These are phyloP conservation scores for Melaleuca alternifolia DNA, from an alignment of 345 rosid species.

Conservation along the genomic window DNA sequence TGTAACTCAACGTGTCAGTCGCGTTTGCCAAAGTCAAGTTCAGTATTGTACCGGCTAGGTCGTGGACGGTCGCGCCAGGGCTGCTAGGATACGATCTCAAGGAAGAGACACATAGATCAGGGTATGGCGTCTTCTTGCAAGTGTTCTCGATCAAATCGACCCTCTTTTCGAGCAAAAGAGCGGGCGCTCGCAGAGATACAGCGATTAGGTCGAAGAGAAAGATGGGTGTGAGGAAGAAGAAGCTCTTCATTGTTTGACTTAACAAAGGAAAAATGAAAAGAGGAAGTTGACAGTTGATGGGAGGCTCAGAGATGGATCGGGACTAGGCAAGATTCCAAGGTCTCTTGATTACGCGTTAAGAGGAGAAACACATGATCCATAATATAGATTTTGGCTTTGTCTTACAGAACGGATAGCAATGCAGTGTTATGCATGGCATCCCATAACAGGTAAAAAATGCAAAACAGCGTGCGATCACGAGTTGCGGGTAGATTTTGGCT, in stretches of 20 bases:
- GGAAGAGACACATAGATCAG: conserved; percentile 43
- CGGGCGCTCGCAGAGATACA: neutral
- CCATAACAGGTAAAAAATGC: neutral
- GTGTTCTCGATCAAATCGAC: conserved; percentile 29
- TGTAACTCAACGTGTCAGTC: conserved; percentile 43
- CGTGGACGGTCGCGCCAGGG: conserved; percentile 19
- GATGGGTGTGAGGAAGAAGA: neutral
- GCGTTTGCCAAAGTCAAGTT: conserved; percentile 38
- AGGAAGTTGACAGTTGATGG: neutral
- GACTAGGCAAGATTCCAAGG: neutral
- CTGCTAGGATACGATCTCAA: conserved; percentile 24
- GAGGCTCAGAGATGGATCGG: neutral
- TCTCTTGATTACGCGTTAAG: neutral
- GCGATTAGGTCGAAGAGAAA: conserved; percentile 1
- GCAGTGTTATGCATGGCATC: neutral
- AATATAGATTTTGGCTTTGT: neutral
- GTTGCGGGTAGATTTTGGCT: neutral
- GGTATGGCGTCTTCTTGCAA: conserved; percentile 72
- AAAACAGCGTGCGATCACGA: neutral
- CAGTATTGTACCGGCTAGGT: conserved; percentile 37
- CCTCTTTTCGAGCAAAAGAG: conserved; percentile 8
- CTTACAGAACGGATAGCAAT: neutral
- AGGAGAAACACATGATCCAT: neutral
- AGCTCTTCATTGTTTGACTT: neutral
- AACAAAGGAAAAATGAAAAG: neutral